Evolutionary conservation across 1,284 basidiomycete species (phyloP), one percentile per base, ranked within the genome.

Genomic region (Cutaneotrichosporon mucoides): DNA sequence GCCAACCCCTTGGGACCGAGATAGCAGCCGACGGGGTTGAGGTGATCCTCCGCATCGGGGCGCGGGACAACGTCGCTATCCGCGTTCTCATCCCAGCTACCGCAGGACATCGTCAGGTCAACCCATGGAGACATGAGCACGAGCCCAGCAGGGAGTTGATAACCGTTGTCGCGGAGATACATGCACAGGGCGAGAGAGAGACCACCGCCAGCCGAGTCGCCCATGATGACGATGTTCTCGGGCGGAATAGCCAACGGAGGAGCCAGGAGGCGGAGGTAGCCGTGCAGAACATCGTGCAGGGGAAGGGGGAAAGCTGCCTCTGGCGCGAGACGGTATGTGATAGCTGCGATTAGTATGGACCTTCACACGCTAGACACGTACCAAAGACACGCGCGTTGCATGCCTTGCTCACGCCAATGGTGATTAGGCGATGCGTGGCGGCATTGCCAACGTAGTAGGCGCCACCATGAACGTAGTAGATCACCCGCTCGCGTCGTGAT

Each of bases 241-340:
- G 95, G 85, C 3, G 92, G 90, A 58, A 99, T 93, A 50, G 87
- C 86, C 43, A 99, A 84, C 65, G 75, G 75, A 1, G 97, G 92
- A 55, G 93, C 88, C 2, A 88, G 84, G 11, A 99, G 83, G 16
- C 95, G 84, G 66, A 98, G 83, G 73, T 95, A 99, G 1, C 88
- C 89, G 16, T 83, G 85, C 50, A 94, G 89, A 36, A 87, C 89
- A 70, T 99, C 96, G 70, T 96, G 91, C 6, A 99, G 82, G 34
- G 93, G 90, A 0, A 94, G 91, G 0, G 95, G 95, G 77, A 99
- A 99, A 37, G 85, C 83, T 6, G 92, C 91, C 76, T 97, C 95
- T 1, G 95, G 95, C 0, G 95, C 94, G 36, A 99, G 82, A 15
- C 95, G 89, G 78, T 99, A 99, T 74, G 98, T 93, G 67, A 98